Base-by-base conservation (phyloP, 179 eudicot genomes). In the Nepenthes alata region DNA sequence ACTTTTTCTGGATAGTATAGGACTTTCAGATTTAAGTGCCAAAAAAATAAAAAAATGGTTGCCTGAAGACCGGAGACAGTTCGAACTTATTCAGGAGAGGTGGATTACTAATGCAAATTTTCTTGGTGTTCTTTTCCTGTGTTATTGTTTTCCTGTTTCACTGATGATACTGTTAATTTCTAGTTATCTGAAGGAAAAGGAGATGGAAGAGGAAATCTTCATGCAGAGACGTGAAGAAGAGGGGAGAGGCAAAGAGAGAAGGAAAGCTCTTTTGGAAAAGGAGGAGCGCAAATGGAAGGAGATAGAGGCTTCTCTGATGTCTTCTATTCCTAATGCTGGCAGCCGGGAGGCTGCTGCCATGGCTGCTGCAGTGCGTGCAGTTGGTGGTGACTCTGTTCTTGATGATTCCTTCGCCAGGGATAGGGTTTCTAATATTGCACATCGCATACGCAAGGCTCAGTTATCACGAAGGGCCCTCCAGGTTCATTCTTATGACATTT, bases 271-370 rank as follows among this genome's bases (percentile, higher is more conserved):
- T 63, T 57, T 87, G 70, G 98, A 93, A 78, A 93, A 82, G 76
- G 98, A 93, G 75, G 98, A 93, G 77, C 89, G 98, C 41, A 93
- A 93, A 77, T 93, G 97, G 98, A 93, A 90, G 76, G 98, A 93
- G 74, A 85, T 93, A 39, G 98, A 89, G 75, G 95, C 97, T 73
- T 83, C 97, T 58, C 88, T 93, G 49, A 74, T 93, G 57, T 89
- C 98, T 65, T 93, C 98, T 37, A 89, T 93, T 67, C 98, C 98
- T 53, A 86, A 85, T 80, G 98, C 97, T 75, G 98, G 97, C 60
- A 87, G 80, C 67, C 75, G 98, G 66, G 98, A 93, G 74, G 97
- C 98, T 44, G 95, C 94, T 64, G 98, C 98, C 47, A 79, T 90
- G 95, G 90, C 97, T 53, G 97, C 95, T 65, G 98, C 98, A 66